Evolutionary conservation across 2,329 filamentous ascomycete species (phyloP).

Genomic region (Beauveria asiatica): DNA sequence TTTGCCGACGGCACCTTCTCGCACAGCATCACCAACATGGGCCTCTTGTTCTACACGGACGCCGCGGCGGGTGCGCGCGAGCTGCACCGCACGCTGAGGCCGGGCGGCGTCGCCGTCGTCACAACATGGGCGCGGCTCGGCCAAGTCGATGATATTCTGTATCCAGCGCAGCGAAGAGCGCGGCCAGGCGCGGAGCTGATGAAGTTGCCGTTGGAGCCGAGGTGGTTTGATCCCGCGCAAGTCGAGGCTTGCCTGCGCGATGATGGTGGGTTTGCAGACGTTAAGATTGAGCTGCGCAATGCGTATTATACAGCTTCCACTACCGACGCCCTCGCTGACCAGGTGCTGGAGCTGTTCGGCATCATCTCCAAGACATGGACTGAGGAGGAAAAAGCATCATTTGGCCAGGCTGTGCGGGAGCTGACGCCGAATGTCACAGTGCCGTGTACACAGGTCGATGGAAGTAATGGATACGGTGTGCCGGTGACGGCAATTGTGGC

Average conservation of each 20-base stretch:
- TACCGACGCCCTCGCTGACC: background rate
- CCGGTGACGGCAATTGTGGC: background rate
- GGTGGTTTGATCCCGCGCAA: slow-evolving; percentile 10
- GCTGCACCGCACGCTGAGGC: slow-evolving; percentile 28
- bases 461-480: background rate
- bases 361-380: background rate
- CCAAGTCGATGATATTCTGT: slow-evolving; percentile 12
- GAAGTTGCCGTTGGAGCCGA: slow-evolving; percentile 11
- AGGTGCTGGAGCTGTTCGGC: background rate
- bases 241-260: background rate
- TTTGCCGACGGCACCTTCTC: slow-evolving; percentile 26
- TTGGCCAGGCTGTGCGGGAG: background rate
- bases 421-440: background rate
- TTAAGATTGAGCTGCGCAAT: background rate
- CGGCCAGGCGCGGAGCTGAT: slow-evolving; percentile 11
- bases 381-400: background rate
- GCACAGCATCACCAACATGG: slow-evolving; percentile 30
- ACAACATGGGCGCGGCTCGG: slow-evolving; percentile 21
- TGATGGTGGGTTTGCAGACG: slow-evolving; percentile 8
- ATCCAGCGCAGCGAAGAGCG: slow-evolving; percentile 10
- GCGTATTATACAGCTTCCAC: background rate
- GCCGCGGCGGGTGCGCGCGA: slow-evolving; percentile 25
- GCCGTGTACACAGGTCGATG: background rate
- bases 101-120: slow-evolving; percentile 27
- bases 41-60: slow-evolving; percentile 27